Conservation (phyloP, 2,329 filamentous ascomycete species). For the Myriosclerotinia duriaeana region DNA sequence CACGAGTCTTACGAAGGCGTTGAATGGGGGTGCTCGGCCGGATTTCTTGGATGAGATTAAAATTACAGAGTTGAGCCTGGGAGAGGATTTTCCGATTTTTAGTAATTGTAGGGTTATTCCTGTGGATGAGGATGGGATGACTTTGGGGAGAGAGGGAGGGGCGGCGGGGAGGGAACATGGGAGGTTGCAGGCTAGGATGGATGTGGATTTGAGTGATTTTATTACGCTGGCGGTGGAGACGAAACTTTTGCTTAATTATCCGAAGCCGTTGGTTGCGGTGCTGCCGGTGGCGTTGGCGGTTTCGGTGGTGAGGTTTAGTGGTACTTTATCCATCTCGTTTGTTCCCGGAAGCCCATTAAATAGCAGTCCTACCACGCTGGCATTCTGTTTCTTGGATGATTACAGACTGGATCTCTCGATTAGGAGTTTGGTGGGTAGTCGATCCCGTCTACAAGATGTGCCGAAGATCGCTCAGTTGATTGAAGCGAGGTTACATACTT, state of each 20-base stretch:
- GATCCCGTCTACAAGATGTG: slow-evolving; percentile 79
- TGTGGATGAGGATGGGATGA: slow-evolving; percentile 74
- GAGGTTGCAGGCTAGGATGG: slow-evolving; percentile 88
- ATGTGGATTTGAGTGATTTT: slow-evolving; percentile 94
- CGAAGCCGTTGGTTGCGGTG: slow-evolving; percentile 82
- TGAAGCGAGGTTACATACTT: slow-evolving; percentile 75
- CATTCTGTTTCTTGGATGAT: slow-evolving; percentile 90
- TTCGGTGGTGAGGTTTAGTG: slow-evolving; percentile 89
- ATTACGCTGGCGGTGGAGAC: slow-evolving; percentile 94
- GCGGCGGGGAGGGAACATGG: slow-evolving; percentile 56
- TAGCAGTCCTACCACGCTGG: slow-evolving; percentile 79
- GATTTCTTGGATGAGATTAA: slow-evolving; percentile 92
- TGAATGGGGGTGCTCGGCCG: slow-evolving; percentile 85
- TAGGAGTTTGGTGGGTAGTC: slow-evolving; percentile 73
- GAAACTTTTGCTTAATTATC: slow-evolving; percentile 90
- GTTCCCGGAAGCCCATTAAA: slow-evolving; percentile 70
- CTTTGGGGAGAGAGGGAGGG: slow-evolving; percentile 45
- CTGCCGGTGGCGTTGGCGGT: slow-evolving; percentile 90
- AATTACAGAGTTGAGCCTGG: slow-evolving; percentile 88
- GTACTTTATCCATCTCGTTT: slow-evolving; percentile 89
- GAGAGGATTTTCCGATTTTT: slow-evolving; percentile 97
- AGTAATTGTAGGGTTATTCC: slow-evolving; percentile 97
- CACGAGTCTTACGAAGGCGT: slow-evolving; percentile 74
- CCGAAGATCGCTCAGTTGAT: slow-evolving; percentile 86
- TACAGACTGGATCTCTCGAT: slow-evolving; percentile 83